Percentiles rank a stretch among this genome's conserved stretches.
These are phyloP conservation scores for Neoboletus subvelutipes DNA, from an alignment of 768 basidiomycete species.

Conservation along the genomic window DNA sequence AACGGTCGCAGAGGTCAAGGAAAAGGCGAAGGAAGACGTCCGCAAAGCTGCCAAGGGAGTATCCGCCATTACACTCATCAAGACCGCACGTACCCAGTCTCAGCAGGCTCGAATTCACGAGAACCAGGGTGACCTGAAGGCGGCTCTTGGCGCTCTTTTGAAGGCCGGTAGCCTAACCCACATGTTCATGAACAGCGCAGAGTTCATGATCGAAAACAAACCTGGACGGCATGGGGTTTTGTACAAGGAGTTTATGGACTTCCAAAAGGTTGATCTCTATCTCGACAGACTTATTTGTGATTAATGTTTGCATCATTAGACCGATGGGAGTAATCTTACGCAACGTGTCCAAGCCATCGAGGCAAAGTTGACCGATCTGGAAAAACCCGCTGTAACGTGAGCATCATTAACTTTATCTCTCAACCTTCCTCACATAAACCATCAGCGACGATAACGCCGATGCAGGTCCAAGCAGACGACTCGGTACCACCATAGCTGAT, in stretches of 20 bases:
- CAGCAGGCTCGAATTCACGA: conserved; percentile 52
- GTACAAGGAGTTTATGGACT: conserved; percentile 62
- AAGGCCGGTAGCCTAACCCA: conserved; percentile 59
- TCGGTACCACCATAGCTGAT: conserved; percentile 77
- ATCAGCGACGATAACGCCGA: conserved; percentile 16
- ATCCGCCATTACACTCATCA: conserved; percentile 60
- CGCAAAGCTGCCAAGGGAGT: conserved; percentile 55
- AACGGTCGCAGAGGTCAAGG: conserved; percentile 48
- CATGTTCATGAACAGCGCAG: conserved; percentile 58
- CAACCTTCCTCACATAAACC: conserved; percentile 9
- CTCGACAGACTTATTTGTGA: conserved; percentile 1
- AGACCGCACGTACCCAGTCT: conserved; percentile 58
- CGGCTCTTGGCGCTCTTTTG: conserved; percentile 58
- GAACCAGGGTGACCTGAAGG: conserved; percentile 56
- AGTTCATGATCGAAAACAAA: conserved; percentile 50
- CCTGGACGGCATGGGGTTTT: conserved; percentile 53
- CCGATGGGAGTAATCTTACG: conserved; percentile 39
- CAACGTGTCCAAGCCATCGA: conserved; percentile 46
- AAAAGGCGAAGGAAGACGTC: conserved; percentile 46
- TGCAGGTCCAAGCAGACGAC: conserved; percentile 40
- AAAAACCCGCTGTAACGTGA: conserved; percentile 37
- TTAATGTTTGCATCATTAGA: conserved; percentile 29
- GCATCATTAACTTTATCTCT: conserved; percentile 14
- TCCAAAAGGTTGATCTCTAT: conserved; percentile 54
- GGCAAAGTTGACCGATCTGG: conserved; percentile 44